These are phyloP conservation scores for Tuber aestivum DNA, from an alignment of 495 filamentous ascomycete genomes.

Conservation along the genomic window DNA sequence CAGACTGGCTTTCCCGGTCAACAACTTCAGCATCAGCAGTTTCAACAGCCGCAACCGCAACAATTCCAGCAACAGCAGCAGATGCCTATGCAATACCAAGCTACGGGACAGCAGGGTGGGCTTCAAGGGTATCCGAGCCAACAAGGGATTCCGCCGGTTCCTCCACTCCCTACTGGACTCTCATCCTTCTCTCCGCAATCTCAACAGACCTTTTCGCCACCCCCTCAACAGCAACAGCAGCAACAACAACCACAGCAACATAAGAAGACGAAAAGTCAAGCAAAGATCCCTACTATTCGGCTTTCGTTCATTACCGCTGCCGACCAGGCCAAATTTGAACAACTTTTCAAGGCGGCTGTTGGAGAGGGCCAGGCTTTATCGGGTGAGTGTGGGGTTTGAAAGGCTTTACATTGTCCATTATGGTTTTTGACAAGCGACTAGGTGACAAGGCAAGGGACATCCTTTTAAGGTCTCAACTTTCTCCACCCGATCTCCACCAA, in stretches of 20 bases:
- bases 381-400: constrained; percentile 48
- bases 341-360: constrained; percentile 92
- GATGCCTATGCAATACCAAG: constrained; percentile 56
- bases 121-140: constrained; percentile 48
- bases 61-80: constrained; percentile 52
- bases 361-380: constrained; percentile 80
- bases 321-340: constrained; percentile 97
- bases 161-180: constrained; percentile 55
- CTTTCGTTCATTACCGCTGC: constrained; percentile 91
- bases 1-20: constrained; percentile 56
- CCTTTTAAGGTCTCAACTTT: constrained; percentile 75
- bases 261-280: constrained; percentile 49
- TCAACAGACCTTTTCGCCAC: constrained; percentile 43
- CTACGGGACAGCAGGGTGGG: constrained; percentile 52
- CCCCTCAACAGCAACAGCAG: constrained; percentile 46
- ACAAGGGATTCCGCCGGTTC: constrained; percentile 46
- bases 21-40: constrained; percentile 59
- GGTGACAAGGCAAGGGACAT: constrained; percentile 84
- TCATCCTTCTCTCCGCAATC: constrained; percentile 52
- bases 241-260: constrained; percentile 60
- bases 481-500: constrained; percentile 66
- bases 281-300: constrained; percentile 89
- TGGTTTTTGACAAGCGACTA: constrained; percentile 30
- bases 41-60: constrained; percentile 52
- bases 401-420: constrained; percentile 3